phyloP scores from a whole-genome alignment of 202 grass and related monocot species.

The Panicum hallii region DNA sequence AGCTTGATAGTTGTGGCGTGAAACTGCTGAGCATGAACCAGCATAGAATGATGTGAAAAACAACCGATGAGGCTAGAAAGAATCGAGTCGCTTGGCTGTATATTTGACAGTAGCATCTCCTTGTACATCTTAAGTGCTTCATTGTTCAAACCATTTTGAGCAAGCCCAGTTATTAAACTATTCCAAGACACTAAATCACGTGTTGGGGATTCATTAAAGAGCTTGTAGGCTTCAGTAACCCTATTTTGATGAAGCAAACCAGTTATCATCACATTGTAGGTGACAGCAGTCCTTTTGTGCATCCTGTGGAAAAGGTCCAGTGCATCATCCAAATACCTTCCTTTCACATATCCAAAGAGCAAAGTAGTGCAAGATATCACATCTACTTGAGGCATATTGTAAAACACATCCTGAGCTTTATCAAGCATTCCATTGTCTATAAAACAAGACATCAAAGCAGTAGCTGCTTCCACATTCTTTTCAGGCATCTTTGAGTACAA shows the following conservation, averaged over 20 bases:
- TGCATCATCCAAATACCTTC: slow-evolving; percentile 57
- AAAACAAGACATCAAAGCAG: slow-evolving; percentile 67
- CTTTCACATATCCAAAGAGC: slow-evolving; percentile 77
- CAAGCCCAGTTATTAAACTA: slow-evolving; percentile 58
- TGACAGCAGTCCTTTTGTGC: slow-evolving; percentile 55
- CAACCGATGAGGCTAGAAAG: slow-evolving; percentile 63
- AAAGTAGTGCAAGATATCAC: slow-evolving; percentile 61
- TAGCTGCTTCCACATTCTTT: slow-evolving; percentile 63
- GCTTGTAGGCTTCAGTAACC: slow-evolving; percentile 67
- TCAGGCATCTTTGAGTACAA: slow-evolving; percentile 67
- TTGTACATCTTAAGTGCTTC: slow-evolving; percentile 60
- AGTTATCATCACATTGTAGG: slow-evolving; percentile 77
- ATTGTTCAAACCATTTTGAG: slow-evolving; percentile 60
- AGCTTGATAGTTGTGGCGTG: slow-evolving; percentile 55
- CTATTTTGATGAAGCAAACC: slow-evolving; percentile 65
- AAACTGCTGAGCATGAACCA: slow-evolving; percentile 66
- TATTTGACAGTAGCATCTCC: slow-evolving; percentile 55
- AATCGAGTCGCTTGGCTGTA: slow-evolving; percentile 57
- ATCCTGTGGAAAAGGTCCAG: slow-evolving; percentile 61
- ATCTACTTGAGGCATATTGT: slow-evolving; percentile 54
- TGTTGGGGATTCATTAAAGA: slow-evolving; percentile 57
- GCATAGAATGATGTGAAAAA: slow-evolving; percentile 56
- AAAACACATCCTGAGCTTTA: slow-evolving; percentile 64
- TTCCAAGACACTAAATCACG: slow-evolving; percentile 64
- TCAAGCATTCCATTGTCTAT: slow-evolving; percentile 64